phyloP scores from a whole-genome alignment of 331 rosid species.

The Quercus phellos region DNA sequence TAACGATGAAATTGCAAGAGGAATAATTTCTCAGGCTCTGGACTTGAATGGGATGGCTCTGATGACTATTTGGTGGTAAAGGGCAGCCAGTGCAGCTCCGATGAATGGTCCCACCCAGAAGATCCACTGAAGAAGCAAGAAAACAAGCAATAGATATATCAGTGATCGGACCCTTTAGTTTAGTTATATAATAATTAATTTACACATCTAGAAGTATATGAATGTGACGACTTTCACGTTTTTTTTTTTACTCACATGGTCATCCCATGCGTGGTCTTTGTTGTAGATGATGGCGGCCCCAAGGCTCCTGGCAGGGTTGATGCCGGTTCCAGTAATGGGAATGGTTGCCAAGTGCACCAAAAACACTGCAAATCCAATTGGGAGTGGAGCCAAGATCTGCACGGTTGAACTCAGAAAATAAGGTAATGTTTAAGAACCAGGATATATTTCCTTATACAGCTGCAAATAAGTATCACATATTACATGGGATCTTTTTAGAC shows the following conservation, averaged over 20 bases:
- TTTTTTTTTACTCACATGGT: slow-evolving; percentile 19
- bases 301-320: slow-evolving; percentile 44
- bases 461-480: no score
- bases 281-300: slow-evolving; percentile 41
- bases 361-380: slow-evolving; percentile 40
- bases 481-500: no score
- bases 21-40: slow-evolving; percentile 18
- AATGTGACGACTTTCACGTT: background rate
- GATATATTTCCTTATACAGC: background rate
- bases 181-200: background rate
- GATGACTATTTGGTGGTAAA: slow-evolving; percentile 38
- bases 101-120: slow-evolving; percentile 42
- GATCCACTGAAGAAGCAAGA: slow-evolving; percentile 22
- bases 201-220: background rate
- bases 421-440: background rate
- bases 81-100: slow-evolving; percentile 38
- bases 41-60: slow-evolving; percentile 38
- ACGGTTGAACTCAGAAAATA: background rate
- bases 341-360: slow-evolving; percentile 42
- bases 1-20: background rate
- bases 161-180: background rate
- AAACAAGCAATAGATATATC: background rate
- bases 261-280: slow-evolving; percentile 36
- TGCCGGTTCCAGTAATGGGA: slow-evolving; percentile 38
- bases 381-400: slow-evolving; percentile 45